phyloP scores from a whole-genome alignment of 192 early-diverging fungal species.

The Entomortierella lignicola region DNA sequence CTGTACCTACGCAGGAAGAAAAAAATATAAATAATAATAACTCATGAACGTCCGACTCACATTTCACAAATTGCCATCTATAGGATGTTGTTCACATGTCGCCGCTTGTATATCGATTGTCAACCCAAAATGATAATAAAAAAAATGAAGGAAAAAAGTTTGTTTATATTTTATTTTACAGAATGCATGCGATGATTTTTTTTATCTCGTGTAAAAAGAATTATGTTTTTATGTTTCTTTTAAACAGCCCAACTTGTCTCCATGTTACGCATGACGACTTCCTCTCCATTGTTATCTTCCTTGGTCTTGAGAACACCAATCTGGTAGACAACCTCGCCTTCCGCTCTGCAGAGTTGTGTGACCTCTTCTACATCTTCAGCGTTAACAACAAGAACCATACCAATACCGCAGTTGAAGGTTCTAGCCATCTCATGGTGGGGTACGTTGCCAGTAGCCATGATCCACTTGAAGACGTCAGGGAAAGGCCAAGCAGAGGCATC shows the following conservation, averaged over 20 bases:
- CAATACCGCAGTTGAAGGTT: conserved; percentile 99
- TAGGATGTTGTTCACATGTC: too few species aligned
- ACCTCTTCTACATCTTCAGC: conserved; percentile 71
- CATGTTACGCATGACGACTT: conserved; percentile 61
- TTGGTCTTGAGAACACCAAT: conserved; percentile 74
- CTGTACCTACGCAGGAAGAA: too few species aligned
- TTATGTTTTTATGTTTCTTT: neutral
- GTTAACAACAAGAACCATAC: conserved; percentile 94
- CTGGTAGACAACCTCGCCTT: conserved; percentile 76
- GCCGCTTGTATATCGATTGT: too few species aligned
- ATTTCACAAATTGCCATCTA: too few species aligned
- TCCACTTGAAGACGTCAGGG: conserved; percentile 95
- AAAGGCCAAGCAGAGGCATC: conserved; percentile 85
- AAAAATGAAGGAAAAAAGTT: too few species aligned
- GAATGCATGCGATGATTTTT: neutral
- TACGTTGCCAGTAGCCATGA: conserved; percentile 86
- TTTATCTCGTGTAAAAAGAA: neutral
- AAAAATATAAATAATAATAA: neutral
- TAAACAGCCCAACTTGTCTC: conserved; percentile 48
- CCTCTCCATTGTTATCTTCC: conserved; percentile 61
- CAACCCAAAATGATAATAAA: too few species aligned
- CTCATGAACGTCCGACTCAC: too few species aligned
- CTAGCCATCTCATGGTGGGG: conserved; percentile 89
- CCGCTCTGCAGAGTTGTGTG: conserved; percentile 63
- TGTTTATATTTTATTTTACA: neutral